phyloP scores from a whole-genome alignment of 768 basidiomycete genomes.

The Coprinopsis sp. region DNA sequence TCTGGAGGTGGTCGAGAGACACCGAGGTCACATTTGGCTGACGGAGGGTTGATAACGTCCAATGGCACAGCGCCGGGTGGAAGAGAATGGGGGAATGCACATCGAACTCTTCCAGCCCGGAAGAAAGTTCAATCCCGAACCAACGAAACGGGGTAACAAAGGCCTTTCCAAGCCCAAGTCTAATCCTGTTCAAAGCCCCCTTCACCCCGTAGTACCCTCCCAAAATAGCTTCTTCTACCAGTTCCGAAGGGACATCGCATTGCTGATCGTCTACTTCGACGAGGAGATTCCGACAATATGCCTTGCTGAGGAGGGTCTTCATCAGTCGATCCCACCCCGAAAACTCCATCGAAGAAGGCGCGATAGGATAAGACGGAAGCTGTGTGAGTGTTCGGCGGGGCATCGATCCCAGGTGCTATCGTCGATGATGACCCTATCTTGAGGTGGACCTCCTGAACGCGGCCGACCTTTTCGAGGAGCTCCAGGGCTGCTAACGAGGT shows the following conservation, averaged over 20 bases:
- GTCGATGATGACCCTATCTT: not conserved
- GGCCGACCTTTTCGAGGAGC: not conserved
- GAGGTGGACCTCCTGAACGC: not conserved
- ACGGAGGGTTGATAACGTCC: constrained; percentile 22
- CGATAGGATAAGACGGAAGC: no score
- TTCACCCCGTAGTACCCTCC: not conserved
- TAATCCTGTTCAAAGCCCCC: not conserved
- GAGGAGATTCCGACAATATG: not conserved
- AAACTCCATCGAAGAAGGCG: no score
- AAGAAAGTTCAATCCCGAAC: not conserved
- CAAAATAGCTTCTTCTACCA: not conserved
- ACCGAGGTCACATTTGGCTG: constrained; percentile 17
- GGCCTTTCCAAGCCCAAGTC: not conserved
- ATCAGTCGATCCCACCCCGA: not conserved
- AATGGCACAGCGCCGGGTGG: constrained; percentile 15
- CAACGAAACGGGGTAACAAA: constrained; percentile 1
- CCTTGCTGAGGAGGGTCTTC: not conserved
- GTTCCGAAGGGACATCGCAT: not conserved
- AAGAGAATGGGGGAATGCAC: constrained; percentile 22
- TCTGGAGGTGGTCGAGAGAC: constrained; percentile 19
- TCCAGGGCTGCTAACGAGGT: not conserved
- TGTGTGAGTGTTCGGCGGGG: no score
- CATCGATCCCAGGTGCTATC: no score
- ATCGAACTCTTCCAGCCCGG: constrained; percentile 14
- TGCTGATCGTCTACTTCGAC: not conserved